Evolutionary conservation across 495 filamentous ascomycete genomes (phyloP), one percentile per base, ranked within the genome.

Genomic region (Daldinia vernicosa): DNA sequence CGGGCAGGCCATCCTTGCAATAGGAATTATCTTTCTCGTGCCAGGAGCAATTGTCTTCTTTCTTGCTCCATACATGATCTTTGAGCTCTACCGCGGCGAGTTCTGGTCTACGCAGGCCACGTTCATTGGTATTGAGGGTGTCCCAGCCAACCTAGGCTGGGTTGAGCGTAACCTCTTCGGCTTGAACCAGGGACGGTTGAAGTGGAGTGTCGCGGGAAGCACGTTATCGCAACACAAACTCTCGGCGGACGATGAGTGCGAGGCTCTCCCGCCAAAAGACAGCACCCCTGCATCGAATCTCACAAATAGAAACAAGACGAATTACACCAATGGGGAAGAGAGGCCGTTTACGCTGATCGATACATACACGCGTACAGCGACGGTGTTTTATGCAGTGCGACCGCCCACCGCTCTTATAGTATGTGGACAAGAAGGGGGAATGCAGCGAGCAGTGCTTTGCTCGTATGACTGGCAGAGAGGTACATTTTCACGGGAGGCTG

Each of bases 221-320:
- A 47, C 19, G 22, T 47, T 24, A 24, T 47, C 43, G 43, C 17
- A 24, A 24, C 43, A 47, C 19, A 47, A 47, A 15, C 43, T 47
- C 43, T 24, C 43, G 22, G 8, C 17, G 43, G 22, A 47, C 24
- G 19, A 47, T 47, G 19, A 47, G 43, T 47, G 19, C 43, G 17
- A 47, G 43, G 43, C 43, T 47, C 43, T 47, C 43, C 43, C 43
- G 19, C 43, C 43, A 12, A 47, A 47, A 47, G 43, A 47, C 19
- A 47, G 43, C 3, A 47, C 19, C 43, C 17, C 19, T 47, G 43
- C 43, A 24, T 24, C 4, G 1, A 11, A 12, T 12, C 17, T 14
- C 43, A 22, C 19, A 47, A 24, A 22, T 9, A 11, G 17, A 24
- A 9, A 6, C 8, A 47, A 47, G 8, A 22, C 0, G 17, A 47